phyloP scores from a whole-genome alignment of 2,329 filamentous ascomycete genomes.

The Verticillium albo-atrum region DNA sequence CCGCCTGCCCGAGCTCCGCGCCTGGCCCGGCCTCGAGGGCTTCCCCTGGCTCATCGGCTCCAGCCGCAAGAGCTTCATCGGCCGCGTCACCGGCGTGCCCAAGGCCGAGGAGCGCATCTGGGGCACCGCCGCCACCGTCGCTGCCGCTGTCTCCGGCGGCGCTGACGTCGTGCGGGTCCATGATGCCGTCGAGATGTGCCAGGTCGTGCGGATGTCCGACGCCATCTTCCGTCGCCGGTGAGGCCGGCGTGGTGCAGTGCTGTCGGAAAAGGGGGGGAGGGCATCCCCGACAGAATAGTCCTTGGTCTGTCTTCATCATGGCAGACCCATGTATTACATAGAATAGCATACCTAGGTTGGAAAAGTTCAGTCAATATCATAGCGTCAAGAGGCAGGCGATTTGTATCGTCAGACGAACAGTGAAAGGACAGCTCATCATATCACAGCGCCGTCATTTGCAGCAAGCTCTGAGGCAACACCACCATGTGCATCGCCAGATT shows the following conservation, averaged over 20 bases:
- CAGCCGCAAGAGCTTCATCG: constrained; percentile 87
- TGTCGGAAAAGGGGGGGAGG: neutral
- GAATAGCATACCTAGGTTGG: neutral
- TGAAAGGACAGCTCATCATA: too few species aligned
- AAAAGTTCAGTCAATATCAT: neutral
- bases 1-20: constrained; percentile 58
- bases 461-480: too few species aligned
- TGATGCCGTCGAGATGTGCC: constrained; percentile 80
- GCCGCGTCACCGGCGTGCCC: constrained; percentile 70
- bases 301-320: neutral
- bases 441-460: too few species aligned
- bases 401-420: too few species aligned
- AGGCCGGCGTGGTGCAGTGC: neutral
- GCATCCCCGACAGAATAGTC: neutral
- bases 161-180: constrained; percentile 92
- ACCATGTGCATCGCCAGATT: too few species aligned
- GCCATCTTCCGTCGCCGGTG: constrained; percentile 68
- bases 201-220: constrained; percentile 84
- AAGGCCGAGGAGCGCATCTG: constrained; percentile 67
- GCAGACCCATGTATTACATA: neutral
- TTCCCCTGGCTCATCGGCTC: constrained; percentile 87
- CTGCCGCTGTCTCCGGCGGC: constrained; percentile 78
- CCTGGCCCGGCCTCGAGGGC: constrained; percentile 59
- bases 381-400: too few species aligned
- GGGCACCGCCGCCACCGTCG: constrained; percentile 86